Evolutionary conservation across 2,329 filamentous ascomycete species (phyloP).

Genomic region (Botrytis sinoallii): DNA sequence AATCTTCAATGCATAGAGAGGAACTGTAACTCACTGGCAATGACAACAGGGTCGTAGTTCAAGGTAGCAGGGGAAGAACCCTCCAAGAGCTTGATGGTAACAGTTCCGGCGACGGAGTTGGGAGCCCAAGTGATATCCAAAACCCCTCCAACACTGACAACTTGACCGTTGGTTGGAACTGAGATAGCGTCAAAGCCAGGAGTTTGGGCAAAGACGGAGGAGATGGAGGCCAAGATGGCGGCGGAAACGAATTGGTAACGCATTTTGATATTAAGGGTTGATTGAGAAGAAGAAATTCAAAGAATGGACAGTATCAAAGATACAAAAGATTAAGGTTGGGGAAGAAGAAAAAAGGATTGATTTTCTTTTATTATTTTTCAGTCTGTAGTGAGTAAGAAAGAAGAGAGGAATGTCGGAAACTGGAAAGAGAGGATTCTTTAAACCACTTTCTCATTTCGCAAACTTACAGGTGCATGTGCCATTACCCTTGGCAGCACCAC

Average conservation of each 20-base stretch:
- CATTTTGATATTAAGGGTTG: constrained; percentile 28
- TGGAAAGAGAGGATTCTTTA: constrained; percentile 1
- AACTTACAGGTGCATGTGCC: not conserved
- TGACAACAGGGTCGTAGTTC: constrained; percentile 39
- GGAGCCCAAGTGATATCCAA: constrained; percentile 51
- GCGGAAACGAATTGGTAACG: constrained; percentile 32
- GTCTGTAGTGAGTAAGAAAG: not conserved
- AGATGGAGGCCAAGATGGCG: constrained; percentile 31
- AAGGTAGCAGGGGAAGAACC: constrained; percentile 48
- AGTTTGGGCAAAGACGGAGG: constrained; percentile 48
- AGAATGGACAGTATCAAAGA: constrained; percentile 35
- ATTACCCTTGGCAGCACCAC: constrained; percentile 10
- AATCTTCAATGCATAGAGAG: not conserved
- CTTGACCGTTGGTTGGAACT: constrained; percentile 45
- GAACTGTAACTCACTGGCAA: constrained; percentile 49
- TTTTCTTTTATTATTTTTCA: constrained; percentile 10
- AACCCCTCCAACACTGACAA: constrained; percentile 48
- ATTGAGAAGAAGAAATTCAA: constrained; percentile 24
- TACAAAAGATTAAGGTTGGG: constrained; percentile 23
- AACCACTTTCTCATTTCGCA: constrained; percentile 4
- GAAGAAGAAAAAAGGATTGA: not conserved
- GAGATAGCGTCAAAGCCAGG: constrained; percentile 54
- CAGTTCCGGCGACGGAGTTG: constrained; percentile 42
- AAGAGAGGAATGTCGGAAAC: not conserved
- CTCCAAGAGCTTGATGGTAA: constrained; percentile 55